Base-by-base conservation (phyloP, 495 filamentous ascomycete genomes). In the Cercophora sp. region DNA sequence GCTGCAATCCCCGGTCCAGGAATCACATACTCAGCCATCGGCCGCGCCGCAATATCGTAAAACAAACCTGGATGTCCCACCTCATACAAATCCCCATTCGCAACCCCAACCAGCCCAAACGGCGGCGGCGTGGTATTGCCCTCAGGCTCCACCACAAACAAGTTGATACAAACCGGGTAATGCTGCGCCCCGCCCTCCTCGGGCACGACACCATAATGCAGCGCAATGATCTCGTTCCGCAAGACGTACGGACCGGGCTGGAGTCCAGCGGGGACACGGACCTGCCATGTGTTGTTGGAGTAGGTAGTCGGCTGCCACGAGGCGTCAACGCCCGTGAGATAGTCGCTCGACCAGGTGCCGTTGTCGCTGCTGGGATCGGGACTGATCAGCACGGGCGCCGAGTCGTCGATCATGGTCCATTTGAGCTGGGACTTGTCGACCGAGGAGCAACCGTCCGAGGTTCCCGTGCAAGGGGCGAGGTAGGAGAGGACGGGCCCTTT, bases 151-250 rank as follows among this genome's bases (percentile, higher is more conserved):
- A 57, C 25, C 39, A 69, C 69, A 59, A 37, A 70, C 50, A 67
- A 6, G 72, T 87, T 88, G 57, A 87, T 58, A 61, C 85, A 89
- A 43, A 67, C 62, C 10, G 86, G 86, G 61, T 89, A 91, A 68
- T 82, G 84, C 70, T 91, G 86, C 13, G 86, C 84, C 11, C 84
- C 79, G 48, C 79, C 69, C 15, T 60, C 56, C 5, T 73, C 32
- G 9, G 32, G 32, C 13, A 36, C 59, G 5, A 62, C 75, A 26
- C 83, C 83, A 10, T 72, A 79, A 69, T 89, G 85, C 23, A 89
- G 77, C n/a, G 80, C 85, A 32, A 89, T 82, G 52, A 88, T 78
- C 67, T 91, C 87, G 55, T 88, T 80, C 27, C 87, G 79, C 35
- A 91, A 65, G 50, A 91, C 78, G 48, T 88, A 91, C 68, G 82